phyloP scores from a whole-genome alignment of 108 stramenopile species.

The Skeletonema menzelii region DNA sequence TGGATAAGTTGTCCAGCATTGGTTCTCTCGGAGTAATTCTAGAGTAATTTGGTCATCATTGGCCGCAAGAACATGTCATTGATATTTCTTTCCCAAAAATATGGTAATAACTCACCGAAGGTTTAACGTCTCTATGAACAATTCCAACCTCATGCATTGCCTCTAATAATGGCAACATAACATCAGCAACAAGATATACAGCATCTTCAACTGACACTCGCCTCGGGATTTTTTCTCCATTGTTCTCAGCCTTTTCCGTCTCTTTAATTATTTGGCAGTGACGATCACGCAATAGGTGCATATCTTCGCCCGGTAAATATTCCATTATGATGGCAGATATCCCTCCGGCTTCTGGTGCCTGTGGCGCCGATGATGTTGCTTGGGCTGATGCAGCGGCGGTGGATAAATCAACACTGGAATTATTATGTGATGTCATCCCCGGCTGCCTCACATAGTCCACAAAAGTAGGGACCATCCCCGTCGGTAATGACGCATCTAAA shows the following conservation, averaged over 20 bases:
- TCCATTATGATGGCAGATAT: conserved; percentile 84
- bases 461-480: conserved; percentile 67
- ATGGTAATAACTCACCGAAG: conserved; percentile 28
- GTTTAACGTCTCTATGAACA: conserved; percentile 89
- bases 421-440: not conserved
- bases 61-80: not conserved
- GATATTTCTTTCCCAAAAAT: not conserved
- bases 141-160: conserved; percentile 80
- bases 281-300: conserved; percentile 75
- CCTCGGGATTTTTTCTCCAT: conserved; percentile 16
- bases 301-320: conserved; percentile 80
- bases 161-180: conserved; percentile 74
- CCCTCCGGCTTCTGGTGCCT: conserved; percentile 6
- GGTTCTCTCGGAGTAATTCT: conserved; percentile 16
- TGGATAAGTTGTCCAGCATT: conserved; percentile 18
- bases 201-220: conserved; percentile 69
- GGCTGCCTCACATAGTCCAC: conserved; percentile 60
- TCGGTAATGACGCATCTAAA: conserved; percentile 50
- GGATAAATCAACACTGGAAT: not conserved
- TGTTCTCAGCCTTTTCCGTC: conserved; percentile 9
- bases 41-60: conserved; percentile 4
- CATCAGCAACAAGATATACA: conserved; percentile 76
- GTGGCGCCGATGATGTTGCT: not conserved
- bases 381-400: not conserved
- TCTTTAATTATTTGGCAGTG: conserved; percentile 24